Evolutionary conservation across 306 rosid species (phyloP).

Genomic region (Malus fusca): DNA sequence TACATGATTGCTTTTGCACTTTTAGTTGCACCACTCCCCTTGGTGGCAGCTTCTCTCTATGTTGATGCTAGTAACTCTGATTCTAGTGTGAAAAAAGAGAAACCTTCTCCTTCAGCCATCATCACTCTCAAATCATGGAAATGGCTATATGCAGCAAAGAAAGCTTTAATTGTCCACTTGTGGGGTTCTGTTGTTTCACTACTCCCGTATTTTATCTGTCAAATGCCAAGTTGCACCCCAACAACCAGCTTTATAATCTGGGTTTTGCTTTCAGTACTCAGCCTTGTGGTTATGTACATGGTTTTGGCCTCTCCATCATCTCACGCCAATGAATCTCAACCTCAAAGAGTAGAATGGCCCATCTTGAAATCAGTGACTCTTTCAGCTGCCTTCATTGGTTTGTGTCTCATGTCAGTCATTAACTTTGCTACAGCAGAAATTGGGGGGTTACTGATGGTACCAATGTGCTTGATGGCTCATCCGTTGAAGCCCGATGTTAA

Average conservation of each 20-base stretch:
- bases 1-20: constrained; percentile 93
- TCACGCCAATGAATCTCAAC: constrained; percentile 28
- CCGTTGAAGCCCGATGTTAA: constrained; percentile 63
- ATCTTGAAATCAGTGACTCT: constrained; percentile 80
- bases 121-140: constrained; percentile 52
- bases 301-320: constrained; percentile 48
- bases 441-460: constrained; percentile 73
- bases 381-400: constrained; percentile 63
- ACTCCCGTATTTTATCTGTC: constrained; percentile 63
- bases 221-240: constrained; percentile 46
- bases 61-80: constrained; percentile 28
- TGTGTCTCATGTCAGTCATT: constrained; percentile 84
- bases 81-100: constrained; percentile 15
- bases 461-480: constrained; percentile 71
- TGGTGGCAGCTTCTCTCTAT: constrained; percentile 80
- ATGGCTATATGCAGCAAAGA: constrained; percentile 72
- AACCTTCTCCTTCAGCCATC: constrained; percentile 30
- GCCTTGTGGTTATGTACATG: constrained; percentile 40
- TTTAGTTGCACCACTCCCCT: constrained; percentile 80
- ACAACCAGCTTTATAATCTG: constrained; percentile 44
- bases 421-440: constrained; percentile 91
- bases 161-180: constrained; percentile 62
- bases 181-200: constrained; percentile 77
- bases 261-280: constrained; percentile 50
- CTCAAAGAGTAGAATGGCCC: constrained; percentile 52